These are phyloP conservation scores for Silene noctiflora DNA, from an alignment of 179 eudicot species.

Conservation along the genomic window DNA sequence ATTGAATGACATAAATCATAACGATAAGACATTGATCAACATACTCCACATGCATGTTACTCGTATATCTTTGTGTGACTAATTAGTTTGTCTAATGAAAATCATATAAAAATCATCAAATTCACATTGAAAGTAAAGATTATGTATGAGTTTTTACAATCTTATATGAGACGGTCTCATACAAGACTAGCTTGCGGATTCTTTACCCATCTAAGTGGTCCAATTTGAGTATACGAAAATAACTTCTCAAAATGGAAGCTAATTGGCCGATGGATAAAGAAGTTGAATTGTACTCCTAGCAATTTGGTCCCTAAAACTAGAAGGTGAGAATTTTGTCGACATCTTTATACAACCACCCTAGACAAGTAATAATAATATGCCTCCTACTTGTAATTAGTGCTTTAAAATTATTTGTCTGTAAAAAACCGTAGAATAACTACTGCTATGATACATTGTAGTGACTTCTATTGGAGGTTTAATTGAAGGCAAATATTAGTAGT, in stretches of 20 bases:
- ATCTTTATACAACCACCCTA: constrained; percentile 16
- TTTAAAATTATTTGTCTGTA: background rate
- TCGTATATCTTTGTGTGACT: too few species aligned
- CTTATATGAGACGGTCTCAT: too few species aligned
- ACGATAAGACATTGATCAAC: too few species aligned
- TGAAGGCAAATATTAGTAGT: background rate
- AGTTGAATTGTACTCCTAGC: background rate
- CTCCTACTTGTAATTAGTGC: constrained; percentile 10
- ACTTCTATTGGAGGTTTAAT: constrained; percentile 9
- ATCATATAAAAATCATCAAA: too few species aligned
- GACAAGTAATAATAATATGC: constrained; percentile 10
- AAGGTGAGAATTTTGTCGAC: constrained; percentile 13
- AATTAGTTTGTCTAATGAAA: too few species aligned
- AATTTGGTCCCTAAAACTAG: constrained; percentile 14
- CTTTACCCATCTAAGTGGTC: background rate
- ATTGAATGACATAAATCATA: too few species aligned
- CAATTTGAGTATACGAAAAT: background rate
- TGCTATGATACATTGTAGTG: background rate
- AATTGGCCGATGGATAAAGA: background rate
- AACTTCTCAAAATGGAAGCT: background rate
- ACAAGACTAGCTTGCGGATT: background rate
- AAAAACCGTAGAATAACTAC: background rate
- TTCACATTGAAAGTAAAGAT: background rate
- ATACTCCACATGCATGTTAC: too few species aligned
- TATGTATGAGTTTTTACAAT: background rate